Conservation (phyloP, 1,139 yeast genomes). For the Taiozyma sp. region DNA sequence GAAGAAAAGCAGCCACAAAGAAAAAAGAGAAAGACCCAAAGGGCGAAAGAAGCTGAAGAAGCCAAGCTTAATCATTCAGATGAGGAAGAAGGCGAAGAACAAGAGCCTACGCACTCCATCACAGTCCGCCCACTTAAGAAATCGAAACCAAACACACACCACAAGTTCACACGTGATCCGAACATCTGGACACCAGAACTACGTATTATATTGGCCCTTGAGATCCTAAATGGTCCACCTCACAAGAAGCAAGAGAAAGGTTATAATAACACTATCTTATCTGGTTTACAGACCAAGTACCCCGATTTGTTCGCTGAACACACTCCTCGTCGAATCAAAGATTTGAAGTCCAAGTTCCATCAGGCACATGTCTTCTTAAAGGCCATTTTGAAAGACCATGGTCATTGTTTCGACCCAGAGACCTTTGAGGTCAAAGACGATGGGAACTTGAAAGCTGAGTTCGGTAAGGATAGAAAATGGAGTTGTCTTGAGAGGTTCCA, state of each 20-base stretch:
- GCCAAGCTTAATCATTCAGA: not conserved
- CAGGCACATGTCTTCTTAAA: not conserved
- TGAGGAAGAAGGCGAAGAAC: not conserved
- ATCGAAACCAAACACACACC: not conserved
- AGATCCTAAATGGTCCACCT: not conserved
- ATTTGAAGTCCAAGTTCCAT: not conserved
- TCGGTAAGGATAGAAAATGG: not conserved
- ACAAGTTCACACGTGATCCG: not conserved
- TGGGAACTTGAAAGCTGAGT: not conserved
- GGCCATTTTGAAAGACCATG: not conserved
- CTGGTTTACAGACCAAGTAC: not conserved
- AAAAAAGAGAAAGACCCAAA: not conserved
- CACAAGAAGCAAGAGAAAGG: not conserved
- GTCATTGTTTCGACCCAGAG: not conserved
- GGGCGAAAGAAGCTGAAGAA: not conserved
- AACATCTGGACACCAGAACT: not conserved
- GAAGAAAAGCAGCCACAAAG: not conserved
- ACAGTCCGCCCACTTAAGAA: not conserved
- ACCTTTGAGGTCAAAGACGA: not conserved
- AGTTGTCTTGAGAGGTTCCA: not conserved
- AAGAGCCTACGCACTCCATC: not conserved
- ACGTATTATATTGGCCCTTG: not conserved
- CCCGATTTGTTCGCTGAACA: not conserved
- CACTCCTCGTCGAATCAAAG: not conserved
- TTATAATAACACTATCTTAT: not conserved